These are phyloP conservation scores for Pseudogymnoascus sp. DNA, from an alignment of 2,329 filamentous ascomycete species.

Conservation along the genomic window DNA sequence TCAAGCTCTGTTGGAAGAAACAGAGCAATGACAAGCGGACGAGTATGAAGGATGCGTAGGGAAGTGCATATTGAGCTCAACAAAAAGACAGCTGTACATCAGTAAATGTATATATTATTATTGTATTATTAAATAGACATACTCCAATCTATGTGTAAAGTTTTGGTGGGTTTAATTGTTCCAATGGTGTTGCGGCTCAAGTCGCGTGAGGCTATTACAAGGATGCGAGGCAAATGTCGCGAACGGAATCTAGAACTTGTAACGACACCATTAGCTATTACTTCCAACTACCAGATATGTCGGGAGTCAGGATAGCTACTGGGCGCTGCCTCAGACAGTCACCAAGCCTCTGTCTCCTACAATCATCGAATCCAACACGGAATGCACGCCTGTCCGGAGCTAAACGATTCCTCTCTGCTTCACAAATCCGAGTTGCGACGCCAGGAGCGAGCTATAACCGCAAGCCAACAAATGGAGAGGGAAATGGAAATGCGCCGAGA, in stretches of 20 bases:
- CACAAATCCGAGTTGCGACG: slow-evolving; percentile 20
- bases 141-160: not conserved
- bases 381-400: not conserved
- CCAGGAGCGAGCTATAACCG: slow-evolving; percentile 24
- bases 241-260: not conserved
- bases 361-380: not conserved
- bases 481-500: not conserved
- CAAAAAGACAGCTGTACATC: not conserved
- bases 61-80: not conserved
- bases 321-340: not conserved
- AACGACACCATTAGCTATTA: not conserved
- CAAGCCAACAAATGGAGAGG: slow-evolving; percentile 18
- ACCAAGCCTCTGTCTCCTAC: not conserved
- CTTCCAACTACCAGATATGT: slow-evolving; percentile 5
- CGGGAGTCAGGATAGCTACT: not conserved
- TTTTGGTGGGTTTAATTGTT: slow-evolving; percentile 4
- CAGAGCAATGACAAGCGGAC: slow-evolving; percentile 84
- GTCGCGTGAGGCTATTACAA: slow-evolving; percentile 9
- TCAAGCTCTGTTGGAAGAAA: slow-evolving; percentile 84
- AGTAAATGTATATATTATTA: slow-evolving; percentile 12
- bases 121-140: slow-evolving; percentile 10
- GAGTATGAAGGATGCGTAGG: slow-evolving; percentile 61
- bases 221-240: not conserved
- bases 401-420: slow-evolving; percentile 19
- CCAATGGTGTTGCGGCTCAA: slow-evolving; percentile 15